Base-by-base conservation (phyloP, 2,329 filamentous ascomycete species). In the Apiospora phragmitis region DNA sequence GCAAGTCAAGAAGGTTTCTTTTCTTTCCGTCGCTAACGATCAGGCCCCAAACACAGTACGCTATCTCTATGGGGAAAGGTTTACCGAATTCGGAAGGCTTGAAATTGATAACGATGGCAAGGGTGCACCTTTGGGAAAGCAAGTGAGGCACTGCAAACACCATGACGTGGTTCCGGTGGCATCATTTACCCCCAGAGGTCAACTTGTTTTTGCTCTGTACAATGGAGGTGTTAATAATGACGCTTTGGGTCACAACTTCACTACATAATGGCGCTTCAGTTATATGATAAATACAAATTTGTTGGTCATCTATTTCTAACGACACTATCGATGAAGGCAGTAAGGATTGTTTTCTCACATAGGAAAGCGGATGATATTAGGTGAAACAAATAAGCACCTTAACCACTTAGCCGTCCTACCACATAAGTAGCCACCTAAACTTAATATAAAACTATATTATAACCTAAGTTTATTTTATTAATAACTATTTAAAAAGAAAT, bases 291-390 rank as follows among this genome's bases (percentile, higher is more conserved):
- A 62, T 62, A 62, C 32, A 38, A 29, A n/a, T 62, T 62, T 62
- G 55, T 24, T 38, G n/a, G 1, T 38, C 29, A n/a, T 62, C 55
- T 1, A 38, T 7, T 8, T 38, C 21, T 12, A 14, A n/a, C 14
- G 38, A n/a, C 47, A 26, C 8, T n/a, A 49, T n/a, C 12, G n/a
- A 2, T 49, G 11, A 1, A 4, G 11, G 21, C n/a, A 24, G 3
- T 24, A 9, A 4, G n/a, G 12, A 14, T 26, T 4, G 1, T 1
- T 4, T 1, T 24, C n/a, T 3, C 3, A n/a, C 6, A 6, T 43
- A 16, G 42, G n/a, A n/a, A 43, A 43, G 42, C 3, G 14, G 21
- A 21, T 4, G 3, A n/a, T n/a, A n/a, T n/a, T n/a, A n/a, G n/a
- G n/a, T n/a, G n/a, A n/a, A n/a, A n/a, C n/a, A n/a, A n/a, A n/a